phyloP scores from a whole-genome alignment of 345 rosid genomes.

The Hypericum perforatum region DNA sequence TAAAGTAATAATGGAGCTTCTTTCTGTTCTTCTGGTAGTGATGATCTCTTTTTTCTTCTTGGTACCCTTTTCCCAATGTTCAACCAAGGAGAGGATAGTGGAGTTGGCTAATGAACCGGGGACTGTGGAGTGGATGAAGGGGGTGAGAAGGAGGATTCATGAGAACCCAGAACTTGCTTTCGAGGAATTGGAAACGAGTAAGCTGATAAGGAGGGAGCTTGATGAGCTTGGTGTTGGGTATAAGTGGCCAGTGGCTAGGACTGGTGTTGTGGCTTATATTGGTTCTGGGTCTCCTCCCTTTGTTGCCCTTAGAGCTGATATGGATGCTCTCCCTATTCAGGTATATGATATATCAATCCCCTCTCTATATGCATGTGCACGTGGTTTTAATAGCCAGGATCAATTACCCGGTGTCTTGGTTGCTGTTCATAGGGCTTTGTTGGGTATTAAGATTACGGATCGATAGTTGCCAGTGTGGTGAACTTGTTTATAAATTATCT shows the following conservation, averaged over 20 bases:
- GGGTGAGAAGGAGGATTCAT: slow-evolving; percentile 41
- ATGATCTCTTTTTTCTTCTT: too few species aligned
- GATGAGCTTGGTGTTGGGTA: slow-evolving; percentile 45
- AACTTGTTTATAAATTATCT: too few species aligned
- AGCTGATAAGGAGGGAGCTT: slow-evolving; percentile 38
- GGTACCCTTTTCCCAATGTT: background rate
- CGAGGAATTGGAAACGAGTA: slow-evolving; percentile 49
- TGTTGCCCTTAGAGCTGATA: slow-evolving; percentile 59
- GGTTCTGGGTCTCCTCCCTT: slow-evolving; percentile 52
- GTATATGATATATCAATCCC: too few species aligned
- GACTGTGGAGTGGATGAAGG: slow-evolving; percentile 36
- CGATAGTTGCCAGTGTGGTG: too few species aligned
- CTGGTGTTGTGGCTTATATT: slow-evolving; percentile 46
- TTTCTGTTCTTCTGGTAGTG: too few species aligned
- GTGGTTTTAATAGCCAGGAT: too few species aligned
- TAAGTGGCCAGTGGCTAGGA: slow-evolving; percentile 45
- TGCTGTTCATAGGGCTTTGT: too few species aligned
- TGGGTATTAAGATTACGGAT: too few species aligned
- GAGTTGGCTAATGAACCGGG: slow-evolving; percentile 24
- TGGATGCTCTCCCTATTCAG: slow-evolving; percentile 70
- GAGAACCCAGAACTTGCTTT: slow-evolving; percentile 51
- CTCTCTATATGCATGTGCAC: too few species aligned
- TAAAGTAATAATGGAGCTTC: too few species aligned
- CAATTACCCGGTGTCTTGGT: too few species aligned
- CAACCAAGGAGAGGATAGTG: slow-evolving; percentile 18